Evolutionary conservation across 2,329 filamentous ascomycete genomes (phyloP).

Genomic region (Cadophora malorum): DNA sequence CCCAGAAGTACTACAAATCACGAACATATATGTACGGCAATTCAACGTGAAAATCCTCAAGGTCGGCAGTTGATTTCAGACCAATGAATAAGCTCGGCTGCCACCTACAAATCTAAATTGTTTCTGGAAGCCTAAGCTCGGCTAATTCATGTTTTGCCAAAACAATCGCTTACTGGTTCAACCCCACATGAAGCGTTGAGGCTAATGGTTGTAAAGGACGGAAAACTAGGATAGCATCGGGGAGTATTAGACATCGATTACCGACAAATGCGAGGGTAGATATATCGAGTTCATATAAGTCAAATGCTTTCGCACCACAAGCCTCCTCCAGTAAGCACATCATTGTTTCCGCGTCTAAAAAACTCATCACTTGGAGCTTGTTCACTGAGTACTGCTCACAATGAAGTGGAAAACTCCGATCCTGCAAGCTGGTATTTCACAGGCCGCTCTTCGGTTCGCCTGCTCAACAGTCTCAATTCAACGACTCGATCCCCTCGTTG

Average conservation of each 20-base stretch:
- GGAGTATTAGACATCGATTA: background rate
- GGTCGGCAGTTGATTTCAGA: background rate
- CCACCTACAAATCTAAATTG: background rate
- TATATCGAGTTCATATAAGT: background rate
- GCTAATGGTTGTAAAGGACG: background rate
- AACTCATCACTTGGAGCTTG: background rate
- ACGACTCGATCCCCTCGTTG: constrained; percentile 29
- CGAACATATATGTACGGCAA: background rate
- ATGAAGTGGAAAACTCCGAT: constrained; percentile 26
- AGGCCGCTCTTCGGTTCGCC: constrained; percentile 30
- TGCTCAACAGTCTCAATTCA: constrained; percentile 29
- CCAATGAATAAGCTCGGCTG: background rate
- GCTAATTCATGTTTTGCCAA: constrained; percentile 15
- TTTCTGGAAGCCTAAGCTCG: background rate
- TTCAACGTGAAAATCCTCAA: background rate
- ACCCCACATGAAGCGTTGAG: background rate
- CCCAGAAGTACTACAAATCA: background rate
- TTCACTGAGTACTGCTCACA: background rate
- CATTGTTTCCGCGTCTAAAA: background rate
- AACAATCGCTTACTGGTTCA: background rate
- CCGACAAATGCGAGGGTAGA: background rate
- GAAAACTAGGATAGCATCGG: background rate
- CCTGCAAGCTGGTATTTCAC: constrained; percentile 19
- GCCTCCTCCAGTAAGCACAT: background rate
- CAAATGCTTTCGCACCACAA: background rate